Evolutionary conservation across 2,329 filamentous ascomycete species (phyloP), one percentile per base, ranked within the genome.

Genomic region (Fusarium sp.): DNA sequence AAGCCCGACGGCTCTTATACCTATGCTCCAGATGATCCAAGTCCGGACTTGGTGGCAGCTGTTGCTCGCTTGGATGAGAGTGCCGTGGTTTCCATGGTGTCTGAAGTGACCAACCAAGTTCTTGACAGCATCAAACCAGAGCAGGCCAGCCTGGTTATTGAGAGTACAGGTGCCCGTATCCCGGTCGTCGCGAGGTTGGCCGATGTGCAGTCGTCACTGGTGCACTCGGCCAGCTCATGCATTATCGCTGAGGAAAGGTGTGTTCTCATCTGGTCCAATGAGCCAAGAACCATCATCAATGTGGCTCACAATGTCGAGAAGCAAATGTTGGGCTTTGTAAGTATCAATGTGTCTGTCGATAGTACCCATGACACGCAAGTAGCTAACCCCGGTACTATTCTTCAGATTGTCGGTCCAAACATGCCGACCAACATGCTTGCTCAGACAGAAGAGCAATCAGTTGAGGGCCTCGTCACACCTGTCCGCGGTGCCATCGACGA

Each of bases 401-500:
- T 27, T 2, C 16, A 77, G 75, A 65, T 77, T 9, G 74, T 79
- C 64, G 77, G 77, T 1, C 77, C 77, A 8, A 76, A 66, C 23
- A 78, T 79, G 76, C 77, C 77, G 14, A 67, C 64, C 18, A 76
- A 67, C 16, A 16, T 78, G 57, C 74, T 64, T 41, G 72, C 76
- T 0, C 77, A 78, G 41, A 78, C 76, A 0, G 77, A 79, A 25
- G 75, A 68, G 6, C 73, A 77, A 4, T 75, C 73, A n/a, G 45
- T 72, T 4, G 70, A 71, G 3, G 64, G 66, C 0, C 50, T 64
- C 6, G 39, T 61, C 23, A 76, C 77, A 8, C 76, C 76, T 10
- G 68, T 79, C 6, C 77, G 77, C 16, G 77, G 77, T 27, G 77
- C 71, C 2, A 76, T 79, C 52, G 74, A 79, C 25, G 77, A 79